Percentiles rank a stretch among this genome's conserved stretches.
phyloP scores from a whole-genome alignment of 1,284 basidiomycete species.

The Boletus smithii region DNA sequence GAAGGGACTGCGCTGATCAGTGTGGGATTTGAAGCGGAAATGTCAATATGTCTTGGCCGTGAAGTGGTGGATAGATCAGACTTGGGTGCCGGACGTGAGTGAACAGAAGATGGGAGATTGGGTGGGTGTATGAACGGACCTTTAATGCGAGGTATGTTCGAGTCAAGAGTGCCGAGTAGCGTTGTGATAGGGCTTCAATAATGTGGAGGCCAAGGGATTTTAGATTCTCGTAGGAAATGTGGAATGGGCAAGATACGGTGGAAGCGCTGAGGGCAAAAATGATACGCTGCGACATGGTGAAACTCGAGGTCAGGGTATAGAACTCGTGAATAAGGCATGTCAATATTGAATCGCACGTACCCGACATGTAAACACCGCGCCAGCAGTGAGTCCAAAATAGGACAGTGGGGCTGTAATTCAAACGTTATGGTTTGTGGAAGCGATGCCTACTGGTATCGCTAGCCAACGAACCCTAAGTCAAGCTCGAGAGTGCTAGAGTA shows the following conservation, averaged over 20 bases:
- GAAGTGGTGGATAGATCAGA: background rate
- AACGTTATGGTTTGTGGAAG: background rate
- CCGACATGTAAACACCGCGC: background rate
- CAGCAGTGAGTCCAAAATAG: background rate
- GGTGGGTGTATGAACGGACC: background rate
- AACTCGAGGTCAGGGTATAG: background rate
- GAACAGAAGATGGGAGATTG: too few relatives aligned
- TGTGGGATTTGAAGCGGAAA: background rate
- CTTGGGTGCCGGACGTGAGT: background rate
- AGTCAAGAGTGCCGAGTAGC: background rate
- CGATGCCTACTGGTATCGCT: slow-evolving; percentile 1
- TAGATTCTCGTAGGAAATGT: background rate
- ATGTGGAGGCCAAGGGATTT: too few relatives aligned
- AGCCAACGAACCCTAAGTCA: background rate
- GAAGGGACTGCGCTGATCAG: slow-evolving; percentile 1
- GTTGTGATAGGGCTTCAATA: background rate
- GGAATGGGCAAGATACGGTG: background rate
- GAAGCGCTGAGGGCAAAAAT: background rate
- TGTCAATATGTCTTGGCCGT: too few relatives aligned
- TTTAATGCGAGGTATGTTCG: background rate
- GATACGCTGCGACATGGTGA: background rate
- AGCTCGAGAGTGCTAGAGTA: background rate
- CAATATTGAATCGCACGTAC: background rate
- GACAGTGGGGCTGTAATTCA: background rate
- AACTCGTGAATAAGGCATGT: slow-evolving; percentile 2